Evolutionary conservation across 176 grass and related monocot species (phyloP).

Genomic region (Oryza australiensis): DNA sequence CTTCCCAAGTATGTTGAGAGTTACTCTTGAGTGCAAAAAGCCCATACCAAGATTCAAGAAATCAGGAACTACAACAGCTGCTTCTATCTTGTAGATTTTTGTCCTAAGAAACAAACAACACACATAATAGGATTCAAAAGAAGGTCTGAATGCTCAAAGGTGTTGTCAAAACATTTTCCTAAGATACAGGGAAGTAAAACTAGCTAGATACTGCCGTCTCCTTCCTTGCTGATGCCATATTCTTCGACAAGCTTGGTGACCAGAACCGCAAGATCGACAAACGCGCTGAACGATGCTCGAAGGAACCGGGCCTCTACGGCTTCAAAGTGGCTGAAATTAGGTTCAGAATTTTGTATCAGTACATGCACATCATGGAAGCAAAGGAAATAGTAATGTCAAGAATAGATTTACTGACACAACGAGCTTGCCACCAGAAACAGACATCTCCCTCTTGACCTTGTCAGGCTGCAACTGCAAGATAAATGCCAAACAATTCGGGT

Average conservation of each 20-base stretch:
- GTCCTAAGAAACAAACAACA: background rate
- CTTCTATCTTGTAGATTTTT: background rate
- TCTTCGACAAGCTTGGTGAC: conserved; percentile 81
- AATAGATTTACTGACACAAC: conserved; percentile 55
- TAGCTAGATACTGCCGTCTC: background rate
- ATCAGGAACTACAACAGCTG: background rate
- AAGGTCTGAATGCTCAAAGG: background rate
- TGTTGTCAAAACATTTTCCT: background rate
- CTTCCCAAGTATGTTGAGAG: too few relatives aligned
- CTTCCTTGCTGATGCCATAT: conserved; percentile 41
- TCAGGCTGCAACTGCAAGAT: conserved; percentile 77
- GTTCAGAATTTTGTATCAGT: background rate
- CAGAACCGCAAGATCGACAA: conserved; percentile 76
- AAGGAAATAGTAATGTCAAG: background rate
- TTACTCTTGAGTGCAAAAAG: background rate
- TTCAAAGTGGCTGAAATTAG: conserved; percentile 61
- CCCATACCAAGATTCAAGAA: background rate
- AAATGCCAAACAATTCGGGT: conserved; percentile 5
- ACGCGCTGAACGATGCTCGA: conserved; percentile 71
- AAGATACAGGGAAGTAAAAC: background rate
- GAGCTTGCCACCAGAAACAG: conserved; percentile 67
- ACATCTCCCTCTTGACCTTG: conserved; percentile 79
- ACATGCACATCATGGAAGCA: background rate
- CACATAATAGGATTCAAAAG: background rate
- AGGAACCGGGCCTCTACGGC: conserved; percentile 85